phyloP scores from a whole-genome alignment of 139 green algal genomes.

The Deuterostichococcus epilithicus region DNA sequence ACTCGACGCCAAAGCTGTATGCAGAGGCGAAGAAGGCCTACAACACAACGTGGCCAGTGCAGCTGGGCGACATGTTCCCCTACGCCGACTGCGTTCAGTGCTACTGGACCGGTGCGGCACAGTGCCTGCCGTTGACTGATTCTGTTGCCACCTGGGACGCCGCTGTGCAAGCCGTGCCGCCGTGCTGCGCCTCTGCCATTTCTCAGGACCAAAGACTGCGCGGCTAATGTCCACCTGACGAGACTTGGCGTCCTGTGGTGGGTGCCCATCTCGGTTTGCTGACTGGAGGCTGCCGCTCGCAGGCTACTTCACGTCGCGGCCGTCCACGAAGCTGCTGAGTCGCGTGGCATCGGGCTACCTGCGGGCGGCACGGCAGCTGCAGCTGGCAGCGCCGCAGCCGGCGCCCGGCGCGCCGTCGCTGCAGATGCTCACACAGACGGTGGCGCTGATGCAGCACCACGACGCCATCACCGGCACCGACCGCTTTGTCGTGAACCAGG shows the following conservation, averaged over 20 bases:
- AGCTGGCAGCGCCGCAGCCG: conserved; percentile 17
- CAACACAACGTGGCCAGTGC: conserved; percentile 54
- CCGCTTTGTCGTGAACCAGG: conserved; percentile 78
- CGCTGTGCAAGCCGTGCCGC: no score
- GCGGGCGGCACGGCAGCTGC: conserved; percentile 72
- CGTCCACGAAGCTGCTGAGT: conserved; percentile 71
- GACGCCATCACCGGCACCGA: conserved; percentile 81
- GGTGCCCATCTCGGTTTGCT: no score
- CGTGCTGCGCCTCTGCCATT: no score
- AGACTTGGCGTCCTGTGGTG: no score
- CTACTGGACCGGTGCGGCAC: conserved; percentile 82
- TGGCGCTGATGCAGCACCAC: conserved; percentile 79
- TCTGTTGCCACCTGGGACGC: no score
- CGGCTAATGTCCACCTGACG: no score
- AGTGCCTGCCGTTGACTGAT: not conserved
- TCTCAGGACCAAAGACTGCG: no score
- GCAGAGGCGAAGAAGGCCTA: conserved; percentile 63
- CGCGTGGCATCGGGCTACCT: conserved; percentile 49
- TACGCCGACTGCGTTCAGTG: conserved; percentile 75
- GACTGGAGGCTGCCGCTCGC: no score
- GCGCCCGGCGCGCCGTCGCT: not conserved
- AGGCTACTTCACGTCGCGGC: conserved; percentile 75
- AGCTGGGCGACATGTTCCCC: conserved; percentile 87
- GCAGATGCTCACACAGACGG: conserved; percentile 23
- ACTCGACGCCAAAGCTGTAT: conserved; percentile 79